Conservation (phyloP, 2,329 filamentous ascomycete species). For the Ophiostoma perfectum region DNA sequence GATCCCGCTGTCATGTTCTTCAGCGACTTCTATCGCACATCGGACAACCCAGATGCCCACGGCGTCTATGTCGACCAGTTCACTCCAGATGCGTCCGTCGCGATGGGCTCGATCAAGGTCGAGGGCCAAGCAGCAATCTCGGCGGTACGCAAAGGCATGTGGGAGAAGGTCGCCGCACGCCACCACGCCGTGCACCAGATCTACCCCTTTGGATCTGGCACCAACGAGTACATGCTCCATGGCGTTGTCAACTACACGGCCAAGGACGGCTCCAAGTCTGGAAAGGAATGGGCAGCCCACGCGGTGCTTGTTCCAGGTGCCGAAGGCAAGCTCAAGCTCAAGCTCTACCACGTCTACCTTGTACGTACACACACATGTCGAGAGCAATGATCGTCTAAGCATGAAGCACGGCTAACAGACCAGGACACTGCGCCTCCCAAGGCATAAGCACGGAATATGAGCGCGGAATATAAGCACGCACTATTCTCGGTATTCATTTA, state of each 20-base stretch:
- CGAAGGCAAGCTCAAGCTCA: slow-evolving; percentile 48
- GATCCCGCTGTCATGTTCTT: slow-evolving; percentile 31
- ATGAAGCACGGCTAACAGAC: background rate
- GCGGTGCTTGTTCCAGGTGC: slow-evolving; percentile 44
- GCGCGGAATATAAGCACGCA: no score
- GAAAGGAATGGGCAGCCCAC: slow-evolving; percentile 50
- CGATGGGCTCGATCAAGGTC: slow-evolving; percentile 31
- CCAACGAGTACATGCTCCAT: slow-evolving; percentile 34
- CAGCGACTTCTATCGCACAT: slow-evolving; percentile 31
- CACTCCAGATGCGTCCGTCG: slow-evolving; percentile 31
- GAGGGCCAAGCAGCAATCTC: slow-evolving; percentile 32
- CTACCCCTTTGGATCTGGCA: slow-evolving; percentile 31
- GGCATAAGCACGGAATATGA: background rate
- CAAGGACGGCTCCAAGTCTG: slow-evolving; percentile 30
- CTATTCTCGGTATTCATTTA: background rate
- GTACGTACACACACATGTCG: slow-evolving; percentile 34
- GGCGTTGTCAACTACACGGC: slow-evolving; percentile 31
- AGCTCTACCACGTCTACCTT: slow-evolving; percentile 51
- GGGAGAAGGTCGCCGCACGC: slow-evolving; percentile 30
- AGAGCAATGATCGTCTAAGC: no score
- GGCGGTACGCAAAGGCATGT: slow-evolving; percentile 31
- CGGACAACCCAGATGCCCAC: slow-evolving; percentile 32
- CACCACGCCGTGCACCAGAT: slow-evolving; percentile 32
- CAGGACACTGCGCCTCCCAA: background rate
- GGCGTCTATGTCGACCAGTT: slow-evolving; percentile 32